Evolutionary conservation across 768 basidiomycete species (phyloP).

Genomic region (Flagelloscypha sp.): DNA sequence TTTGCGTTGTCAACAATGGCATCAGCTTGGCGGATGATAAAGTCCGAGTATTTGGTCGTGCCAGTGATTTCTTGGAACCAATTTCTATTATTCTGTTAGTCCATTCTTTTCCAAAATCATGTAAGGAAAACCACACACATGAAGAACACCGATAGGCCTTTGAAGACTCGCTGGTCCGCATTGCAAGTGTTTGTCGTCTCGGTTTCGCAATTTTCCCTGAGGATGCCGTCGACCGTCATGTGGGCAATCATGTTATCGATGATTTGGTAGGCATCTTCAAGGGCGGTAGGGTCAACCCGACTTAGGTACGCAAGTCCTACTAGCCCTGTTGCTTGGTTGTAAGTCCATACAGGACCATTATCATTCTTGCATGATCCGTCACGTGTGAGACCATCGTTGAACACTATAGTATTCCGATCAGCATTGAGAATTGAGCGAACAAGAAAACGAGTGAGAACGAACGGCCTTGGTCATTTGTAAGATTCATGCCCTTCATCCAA

Average conservation of each 20-base stretch:
- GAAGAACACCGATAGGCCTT: conserved; percentile 9
- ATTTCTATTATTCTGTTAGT: too few species aligned
- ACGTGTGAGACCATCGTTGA: conserved; percentile 13
- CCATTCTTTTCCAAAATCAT: too few species aligned
- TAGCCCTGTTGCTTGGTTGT: conserved; percentile 13
- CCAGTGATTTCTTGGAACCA: conserved; percentile 13
- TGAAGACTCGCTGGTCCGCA: conserved; percentile 14
- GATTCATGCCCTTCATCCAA: conserved; percentile 10
- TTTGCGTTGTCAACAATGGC: too few species aligned
- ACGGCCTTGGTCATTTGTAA: conserved; percentile 12
- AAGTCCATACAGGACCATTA: conserved; percentile 6
- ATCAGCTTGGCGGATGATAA: conserved; percentile 10
- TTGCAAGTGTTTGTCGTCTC: conserved; percentile 9
- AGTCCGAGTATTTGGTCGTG: conserved; percentile 9
- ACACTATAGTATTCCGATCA: conserved; percentile 5
- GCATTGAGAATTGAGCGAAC: background rate
- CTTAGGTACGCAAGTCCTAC: conserved; percentile 12
- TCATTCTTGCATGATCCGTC: conserved; percentile 12
- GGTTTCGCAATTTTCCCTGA: conserved; percentile 11
- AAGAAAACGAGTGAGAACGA: too few species aligned
- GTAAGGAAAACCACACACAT: too few species aligned
- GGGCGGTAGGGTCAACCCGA: conserved; percentile 10
- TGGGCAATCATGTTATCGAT: conserved; percentile 11
- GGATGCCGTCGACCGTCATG: conserved; percentile 10
- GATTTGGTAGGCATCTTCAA: conserved; percentile 9